Evolutionary conservation across 2,329 filamentous ascomycete species (phyloP), one percentile per base, ranked within the genome.

Genomic region (Fusarium sp.): DNA sequence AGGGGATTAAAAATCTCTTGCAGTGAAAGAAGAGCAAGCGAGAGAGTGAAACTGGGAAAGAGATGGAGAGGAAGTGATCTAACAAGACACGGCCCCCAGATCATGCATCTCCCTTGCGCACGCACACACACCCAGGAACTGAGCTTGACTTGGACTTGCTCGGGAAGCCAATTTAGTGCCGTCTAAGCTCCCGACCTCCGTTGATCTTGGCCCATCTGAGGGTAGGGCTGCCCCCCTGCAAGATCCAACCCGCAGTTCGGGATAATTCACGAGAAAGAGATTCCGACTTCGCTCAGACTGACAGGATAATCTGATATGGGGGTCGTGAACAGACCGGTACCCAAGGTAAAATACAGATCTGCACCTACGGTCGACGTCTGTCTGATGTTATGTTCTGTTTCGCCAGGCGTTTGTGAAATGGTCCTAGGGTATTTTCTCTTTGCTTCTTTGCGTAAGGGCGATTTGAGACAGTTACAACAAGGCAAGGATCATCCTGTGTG

Each of bases 401-500:
- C n/a, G 7, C 20, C 7, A 8, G 3, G 39, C n/a, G 10, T 42
- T 47, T 36, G 49, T 13, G 18, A 5, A 14, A 18, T 22, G 29
- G 12, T 17, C 31, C 33, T 39, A 33, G 49, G 33, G 18, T 38
- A 4, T 4, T 38, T 33, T 29, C 27, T 27, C 27, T 59, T 54
- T 68, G 53, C 52, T 64, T 47, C 42, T 72, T 35, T 39, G 45
- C 52, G 60, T 65, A 74, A 74, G 71, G 71, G 58, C 25, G 41
- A 10, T 22, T 14, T 65, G 29, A 68, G 65, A 69, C 66, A 65
- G 17, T 38, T 15, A 38, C 36, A 20, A 41, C 11, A 6, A 29
- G 38, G 70, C 52, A 72, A 56, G 29, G 61, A 72, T 72, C 55
- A 50, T 31, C 69, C 65, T 38, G 52, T 45, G 8, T 35, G 36